Evolutionary conservation across 495 filamentous ascomycete species (phyloP).

Genomic region (Penicillium paxilli): DNA sequence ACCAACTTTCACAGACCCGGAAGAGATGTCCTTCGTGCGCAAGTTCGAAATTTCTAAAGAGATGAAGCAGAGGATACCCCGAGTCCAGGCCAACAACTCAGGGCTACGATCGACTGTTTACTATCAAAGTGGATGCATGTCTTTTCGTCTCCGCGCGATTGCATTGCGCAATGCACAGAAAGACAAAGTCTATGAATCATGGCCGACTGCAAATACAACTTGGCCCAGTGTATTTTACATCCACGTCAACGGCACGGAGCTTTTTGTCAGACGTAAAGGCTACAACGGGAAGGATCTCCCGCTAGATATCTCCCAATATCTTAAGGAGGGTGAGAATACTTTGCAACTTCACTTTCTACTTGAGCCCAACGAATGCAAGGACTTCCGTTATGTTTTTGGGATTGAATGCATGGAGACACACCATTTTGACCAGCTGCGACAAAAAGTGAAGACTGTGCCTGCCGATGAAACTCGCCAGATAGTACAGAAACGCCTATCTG

Average conservation of each 20-base stretch:
- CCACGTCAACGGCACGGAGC: slow-evolving; percentile 59
- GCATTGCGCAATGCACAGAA: slow-evolving; percentile 18
- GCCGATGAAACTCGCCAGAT: slow-evolving; percentile 31
- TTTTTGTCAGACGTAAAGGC: slow-evolving; percentile 61
- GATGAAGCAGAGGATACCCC: slow-evolving; percentile 7
- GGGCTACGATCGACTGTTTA: slow-evolving; percentile 14
- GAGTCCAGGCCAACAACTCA: slow-evolving; percentile 12
- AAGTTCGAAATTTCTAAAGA: slow-evolving; percentile 28
- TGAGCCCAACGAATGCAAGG: slow-evolving; percentile 30
- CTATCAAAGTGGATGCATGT: slow-evolving; percentile 29
- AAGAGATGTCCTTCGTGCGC: slow-evolving; percentile 27
- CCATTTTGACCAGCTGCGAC: slow-evolving; percentile 50
- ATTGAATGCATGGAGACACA: slow-evolving; percentile 62
- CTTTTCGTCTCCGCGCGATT: slow-evolving; percentile 48
- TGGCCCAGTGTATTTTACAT: slow-evolving; percentile 78
- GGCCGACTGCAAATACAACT: slow-evolving; percentile 59
- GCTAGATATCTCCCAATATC: slow-evolving; percentile 62
- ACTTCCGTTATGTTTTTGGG: slow-evolving; percentile 51
- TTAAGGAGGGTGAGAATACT: slow-evolving; percentile 56
- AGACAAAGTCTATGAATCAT: slow-evolving; percentile 40
- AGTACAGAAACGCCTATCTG: slow-evolving; percentile 40
- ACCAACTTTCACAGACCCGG: slow-evolving; percentile 33
- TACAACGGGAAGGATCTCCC: slow-evolving; percentile 76
- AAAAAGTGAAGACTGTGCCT: slow-evolving; percentile 28
- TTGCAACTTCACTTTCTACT: slow-evolving; percentile 56